Percentiles rank a stretch among this genome's conserved stretches.
These are phyloP conservation scores for Catunica adiposa DNA, from an alignment of 2,329 filamentous ascomycete genomes.

Conservation along the genomic window DNA sequence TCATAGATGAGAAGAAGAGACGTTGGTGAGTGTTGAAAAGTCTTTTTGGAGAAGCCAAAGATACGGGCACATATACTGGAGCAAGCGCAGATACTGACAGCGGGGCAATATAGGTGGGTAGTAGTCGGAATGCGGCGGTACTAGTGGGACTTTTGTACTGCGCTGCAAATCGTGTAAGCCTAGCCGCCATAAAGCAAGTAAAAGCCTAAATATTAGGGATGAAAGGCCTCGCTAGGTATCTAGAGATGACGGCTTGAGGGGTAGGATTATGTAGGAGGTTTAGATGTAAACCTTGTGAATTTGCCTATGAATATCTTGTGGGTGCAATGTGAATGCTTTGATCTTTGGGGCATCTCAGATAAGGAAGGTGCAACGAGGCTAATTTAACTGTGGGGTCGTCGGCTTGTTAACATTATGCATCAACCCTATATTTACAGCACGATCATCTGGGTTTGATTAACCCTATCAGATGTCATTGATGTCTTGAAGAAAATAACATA, in stretches of 20 bases:
- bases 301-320: too few relatives aligned
- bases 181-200: background rate
- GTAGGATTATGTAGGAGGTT: background rate
- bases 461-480: background rate
- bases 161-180: background rate
- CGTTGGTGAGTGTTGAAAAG: background rate
- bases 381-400: background rate
- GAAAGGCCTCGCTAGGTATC: too few relatives aligned
- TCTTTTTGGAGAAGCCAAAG: background rate
- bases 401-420: background rate
- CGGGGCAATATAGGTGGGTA: background rate
- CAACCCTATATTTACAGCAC: too few relatives aligned
- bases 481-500: too few relatives aligned
- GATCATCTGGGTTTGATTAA: too few relatives aligned
- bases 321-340: background rate
- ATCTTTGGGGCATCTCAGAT: background rate
- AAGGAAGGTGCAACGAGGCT: background rate
- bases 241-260: too few relatives aligned
- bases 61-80: background rate
- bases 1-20: background rate
- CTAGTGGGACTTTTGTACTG: slow-evolving; percentile 3
- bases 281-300: background rate
- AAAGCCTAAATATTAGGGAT: background rate
- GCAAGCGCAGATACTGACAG: background rate
- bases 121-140: background rate